Evolutionary conservation across 2,329 filamentous ascomycete genomes (phyloP).

Genomic region (Aspergillus floridensis): DNA sequence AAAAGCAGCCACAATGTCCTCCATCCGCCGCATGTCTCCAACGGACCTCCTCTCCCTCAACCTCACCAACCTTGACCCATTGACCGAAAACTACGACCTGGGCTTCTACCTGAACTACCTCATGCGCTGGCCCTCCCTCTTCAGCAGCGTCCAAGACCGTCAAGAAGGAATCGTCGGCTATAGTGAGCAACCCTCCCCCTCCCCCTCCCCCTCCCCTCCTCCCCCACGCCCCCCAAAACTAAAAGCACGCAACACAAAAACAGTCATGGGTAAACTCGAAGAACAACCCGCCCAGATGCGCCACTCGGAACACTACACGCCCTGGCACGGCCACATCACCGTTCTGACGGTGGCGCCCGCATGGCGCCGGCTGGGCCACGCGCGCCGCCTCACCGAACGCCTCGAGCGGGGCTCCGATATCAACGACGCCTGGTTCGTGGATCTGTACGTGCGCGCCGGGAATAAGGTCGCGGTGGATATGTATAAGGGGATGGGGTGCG

Average conservation of each 20-base stretch:
- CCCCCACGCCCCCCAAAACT: background rate
- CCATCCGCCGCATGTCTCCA: slow-evolving; percentile 79
- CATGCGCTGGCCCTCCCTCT: slow-evolving; percentile 91
- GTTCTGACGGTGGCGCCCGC: slow-evolving; percentile 88
- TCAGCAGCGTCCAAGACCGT: slow-evolving; percentile 84
- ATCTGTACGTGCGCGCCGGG: slow-evolving; percentile 86
- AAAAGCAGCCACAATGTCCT: slow-evolving; percentile 60
- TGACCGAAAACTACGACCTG: slow-evolving; percentile 97
- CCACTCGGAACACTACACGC: slow-evolving; percentile 85
- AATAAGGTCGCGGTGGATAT: slow-evolving; percentile 84
- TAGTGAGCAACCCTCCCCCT: slow-evolving; percentile 57
- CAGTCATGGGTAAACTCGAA: slow-evolving; percentile 97
- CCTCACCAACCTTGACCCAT: slow-evolving; percentile 88
- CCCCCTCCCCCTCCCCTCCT: too few relatives aligned
- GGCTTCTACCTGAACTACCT: slow-evolving; percentile 95
- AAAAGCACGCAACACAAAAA: background rate
- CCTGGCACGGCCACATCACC: slow-evolving; percentile 98
- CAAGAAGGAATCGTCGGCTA: slow-evolving; percentile 91
- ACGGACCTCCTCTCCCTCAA: slow-evolving; percentile 86
- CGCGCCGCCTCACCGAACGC: slow-evolving; percentile 74
- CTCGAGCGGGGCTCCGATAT: slow-evolving; percentile 80
- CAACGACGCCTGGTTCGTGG: slow-evolving; percentile 88
- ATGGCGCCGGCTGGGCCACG: slow-evolving; percentile 81
- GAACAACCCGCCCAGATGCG: slow-evolving; percentile 73
- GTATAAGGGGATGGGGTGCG: slow-evolving; percentile 81